Base-by-base conservation (phyloP, 371 early-diverging fungal genomes). In the Enterospora canceri region DNA sequence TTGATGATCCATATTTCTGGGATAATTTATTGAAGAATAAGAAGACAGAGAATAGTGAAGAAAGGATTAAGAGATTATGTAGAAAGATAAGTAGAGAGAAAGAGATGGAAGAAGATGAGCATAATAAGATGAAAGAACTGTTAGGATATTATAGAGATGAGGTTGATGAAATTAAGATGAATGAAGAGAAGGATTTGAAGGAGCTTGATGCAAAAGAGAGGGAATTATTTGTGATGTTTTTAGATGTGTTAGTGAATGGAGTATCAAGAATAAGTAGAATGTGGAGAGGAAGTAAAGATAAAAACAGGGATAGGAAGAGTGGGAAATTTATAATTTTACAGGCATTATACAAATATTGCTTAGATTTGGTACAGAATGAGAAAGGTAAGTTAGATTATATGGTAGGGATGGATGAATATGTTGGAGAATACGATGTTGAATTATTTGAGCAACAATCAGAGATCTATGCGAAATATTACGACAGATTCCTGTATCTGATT, bases 1-100 rank as follows among this genome's bases (percentile, higher is more conserved):
- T 94, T 1, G 87, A 94, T 64, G 94, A 94, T 78, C 92, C 94
- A 1, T 84, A 89, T 65, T 94, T 94, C 78, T 94, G 94, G 94
- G 91, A 91, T 71, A 91, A 91, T 77, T 87, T 91, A 81, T 89
- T 92, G 0, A 58, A 33, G 28, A 74, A 76, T 49, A 73, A 73
- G 50, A 69, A 74, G 40, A 67, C 56, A 35, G 78, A 73, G 50
- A 78, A 77, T 35, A 73, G 65, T 35, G 79, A 79, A 60, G 73
- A 71, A 28, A 57, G 72, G 47, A 64, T 79, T 28, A 72, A 69
- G 58, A 60, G 76, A 58, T 69, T 75, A 33, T 71, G 78, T 32
- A 29, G 82, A 35, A 74, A 71, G 33, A 55, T 81, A 56, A 63
- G 74, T 21, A 68, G 74, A 33, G 79, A 76, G 23, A 68, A 65